Conservation (phyloP, 139 green algal species). For the Ettlia oleoabundans region DNA sequence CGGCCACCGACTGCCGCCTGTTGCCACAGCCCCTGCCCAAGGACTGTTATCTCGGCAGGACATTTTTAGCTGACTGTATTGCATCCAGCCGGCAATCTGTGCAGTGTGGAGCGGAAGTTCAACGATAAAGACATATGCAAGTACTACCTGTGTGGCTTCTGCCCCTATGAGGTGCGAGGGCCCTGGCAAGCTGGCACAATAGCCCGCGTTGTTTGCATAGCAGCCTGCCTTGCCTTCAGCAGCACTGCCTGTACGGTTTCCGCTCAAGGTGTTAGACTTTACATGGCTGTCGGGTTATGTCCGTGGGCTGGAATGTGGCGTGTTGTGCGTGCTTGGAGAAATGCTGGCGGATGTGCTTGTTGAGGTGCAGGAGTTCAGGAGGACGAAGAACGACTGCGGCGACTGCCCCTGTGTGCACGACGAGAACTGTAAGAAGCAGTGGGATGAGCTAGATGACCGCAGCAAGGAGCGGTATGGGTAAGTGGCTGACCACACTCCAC, state of each 20-base stretch:
- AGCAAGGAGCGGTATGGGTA: constrained; percentile 46
- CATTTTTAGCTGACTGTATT: no score
- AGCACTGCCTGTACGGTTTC: no score
- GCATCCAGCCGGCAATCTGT: no score
- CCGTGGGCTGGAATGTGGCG: no score
- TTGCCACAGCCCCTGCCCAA: background rate
- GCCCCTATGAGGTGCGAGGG: constrained; percentile 45
- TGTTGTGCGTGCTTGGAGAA: no score
- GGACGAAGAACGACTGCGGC: constrained; percentile 61
- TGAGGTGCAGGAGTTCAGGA: background rate
- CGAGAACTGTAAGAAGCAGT: constrained; percentile 42
- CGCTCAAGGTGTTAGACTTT: no score
- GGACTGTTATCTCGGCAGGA: no score
- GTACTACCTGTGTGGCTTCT: constrained; percentile 56
- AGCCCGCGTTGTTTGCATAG: no score
- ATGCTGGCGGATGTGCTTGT: background rate
- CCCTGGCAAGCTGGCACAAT: no score
- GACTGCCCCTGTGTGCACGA: constrained; percentile 59
- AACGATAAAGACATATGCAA: constrained; percentile 58
- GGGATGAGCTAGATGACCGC: constrained; percentile 50
- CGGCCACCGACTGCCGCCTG: background rate
- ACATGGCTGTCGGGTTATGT: no score
- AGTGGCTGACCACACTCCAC: background rate
- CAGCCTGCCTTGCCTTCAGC: no score
- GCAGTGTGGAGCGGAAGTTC: constrained; percentile 36